Percentiles rank a stretch among this genome's conserved stretches.
Conservation (phyloP, 768 basidiomycete species). For the Tulasnella sp. region DNA sequence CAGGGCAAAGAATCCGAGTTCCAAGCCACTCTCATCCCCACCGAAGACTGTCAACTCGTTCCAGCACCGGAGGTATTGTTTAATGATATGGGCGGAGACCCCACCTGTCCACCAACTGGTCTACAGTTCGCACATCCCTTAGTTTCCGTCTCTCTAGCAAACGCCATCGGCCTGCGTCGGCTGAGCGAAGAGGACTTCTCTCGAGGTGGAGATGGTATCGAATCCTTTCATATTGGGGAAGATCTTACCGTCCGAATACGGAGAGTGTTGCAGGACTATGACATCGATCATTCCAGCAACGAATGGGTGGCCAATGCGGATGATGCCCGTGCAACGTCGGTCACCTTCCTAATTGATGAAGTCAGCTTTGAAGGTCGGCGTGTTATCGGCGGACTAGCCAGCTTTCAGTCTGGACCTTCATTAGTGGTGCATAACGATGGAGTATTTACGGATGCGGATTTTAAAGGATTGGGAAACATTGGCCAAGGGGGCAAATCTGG, state of each 20-base stretch:
- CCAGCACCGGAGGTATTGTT: not conserved
- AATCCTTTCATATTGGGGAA: constrained; percentile 46
- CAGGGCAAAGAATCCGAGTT: not conserved
- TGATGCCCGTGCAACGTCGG: constrained; percentile 46
- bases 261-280: constrained; percentile 44
- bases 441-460: constrained; percentile 43
- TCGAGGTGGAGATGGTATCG: constrained; percentile 30
- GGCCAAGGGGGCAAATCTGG: constrained; percentile 46
- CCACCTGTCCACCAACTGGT: not conserved
- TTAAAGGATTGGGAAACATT: constrained; percentile 44
- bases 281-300: constrained; percentile 42
- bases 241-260: constrained; percentile 43
- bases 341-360: constrained; percentile 43
- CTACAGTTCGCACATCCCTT: constrained; percentile 6
- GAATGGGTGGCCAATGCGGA: constrained; percentile 55
- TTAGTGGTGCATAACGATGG: constrained; percentile 47
- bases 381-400: constrained; percentile 39
- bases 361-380: constrained; percentile 29
- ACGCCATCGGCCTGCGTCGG: constrained; percentile 27
- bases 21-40: not conserved
- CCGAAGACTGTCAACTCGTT: not conserved
- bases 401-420: constrained; percentile 38
- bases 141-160: constrained; percentile 16
- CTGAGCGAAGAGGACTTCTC: constrained; percentile 29
- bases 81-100: constrained; percentile 8